Evolutionary conservation across 202 grass and related monocot genomes (phyloP).

Genomic region (Setaria italica): DNA sequence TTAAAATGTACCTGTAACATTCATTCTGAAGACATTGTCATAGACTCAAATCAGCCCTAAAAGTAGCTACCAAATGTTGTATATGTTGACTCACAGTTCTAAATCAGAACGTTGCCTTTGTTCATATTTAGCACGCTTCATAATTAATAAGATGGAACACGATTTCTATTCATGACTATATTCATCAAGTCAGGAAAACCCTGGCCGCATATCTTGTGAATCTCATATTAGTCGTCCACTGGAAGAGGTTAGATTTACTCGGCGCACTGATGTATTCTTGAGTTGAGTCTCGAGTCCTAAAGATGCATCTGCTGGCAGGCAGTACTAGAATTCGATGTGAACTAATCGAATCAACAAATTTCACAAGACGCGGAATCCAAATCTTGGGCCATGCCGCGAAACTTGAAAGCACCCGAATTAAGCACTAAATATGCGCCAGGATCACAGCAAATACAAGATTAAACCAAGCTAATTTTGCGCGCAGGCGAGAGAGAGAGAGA

Average conservation of each 20-base stretch:
- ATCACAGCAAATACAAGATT: neutral
- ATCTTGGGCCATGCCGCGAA: neutral
- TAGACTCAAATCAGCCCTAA: too few species aligned
- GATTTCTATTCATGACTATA: neutral
- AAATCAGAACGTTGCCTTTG: neutral
- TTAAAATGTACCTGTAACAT: neutral
- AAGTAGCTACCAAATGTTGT: neutral
- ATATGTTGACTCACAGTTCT: neutral
- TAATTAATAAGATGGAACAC: neutral
- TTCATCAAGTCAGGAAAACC: neutral
- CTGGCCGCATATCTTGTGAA: neutral
- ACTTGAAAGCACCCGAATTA: neutral
- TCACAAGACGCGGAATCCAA: neutral
- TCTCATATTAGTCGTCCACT: neutral
- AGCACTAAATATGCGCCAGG: neutral
- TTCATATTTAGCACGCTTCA: neutral
- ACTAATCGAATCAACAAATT: neutral
- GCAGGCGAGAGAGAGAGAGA: neutral
- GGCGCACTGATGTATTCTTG: neutral
- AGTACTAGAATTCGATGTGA: neutral
- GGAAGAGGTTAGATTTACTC: neutral
- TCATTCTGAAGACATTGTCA: neutral
- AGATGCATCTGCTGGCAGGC: neutral
- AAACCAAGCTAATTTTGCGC: neutral
- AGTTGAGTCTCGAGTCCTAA: neutral